A percentile compares a stretch with the other conserved stretches of the same genome.
Evolutionary conservation across 2,329 filamentous ascomycete species (phyloP).

Genomic region (Mollisia scopiformis): DNA sequence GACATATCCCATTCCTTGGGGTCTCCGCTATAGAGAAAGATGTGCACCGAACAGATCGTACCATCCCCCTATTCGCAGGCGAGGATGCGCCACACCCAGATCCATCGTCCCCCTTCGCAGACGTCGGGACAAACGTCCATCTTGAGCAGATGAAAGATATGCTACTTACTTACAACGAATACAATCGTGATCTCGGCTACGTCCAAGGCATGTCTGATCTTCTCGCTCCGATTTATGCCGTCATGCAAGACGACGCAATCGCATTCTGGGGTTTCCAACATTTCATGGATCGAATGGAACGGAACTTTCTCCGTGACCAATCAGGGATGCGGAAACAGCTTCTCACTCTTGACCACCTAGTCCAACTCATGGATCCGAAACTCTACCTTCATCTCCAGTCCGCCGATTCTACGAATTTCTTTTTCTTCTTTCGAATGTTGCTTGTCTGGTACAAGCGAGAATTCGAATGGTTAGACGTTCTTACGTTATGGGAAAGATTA

Average conservation of each 20-base stretch:
- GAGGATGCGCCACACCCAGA: conserved; percentile 97
- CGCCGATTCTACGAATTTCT: conserved; percentile 97
- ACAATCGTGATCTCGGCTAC: conserved; percentile 93
- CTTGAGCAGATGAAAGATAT: conserved; percentile 99
- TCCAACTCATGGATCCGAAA: conserved; percentile 95
- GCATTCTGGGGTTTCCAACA: conserved; percentile 96
- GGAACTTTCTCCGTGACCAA: conserved; percentile 94
- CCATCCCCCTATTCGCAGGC: conserved; percentile 91
- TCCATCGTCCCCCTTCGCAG: conserved; percentile 91
- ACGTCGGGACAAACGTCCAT: conserved; percentile 93
- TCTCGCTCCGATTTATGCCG: conserved; percentile 92
- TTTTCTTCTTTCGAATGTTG: conserved; percentile 99
- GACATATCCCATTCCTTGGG: conserved; percentile 54
- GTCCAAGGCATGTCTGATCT: conserved; percentile 99
- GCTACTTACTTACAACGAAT: conserved; percentile 97
- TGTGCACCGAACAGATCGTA: conserved; percentile 94
- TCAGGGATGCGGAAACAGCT: conserved; percentile 95
- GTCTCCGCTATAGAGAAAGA: conserved; percentile 79
- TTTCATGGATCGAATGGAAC: conserved; percentile 98
- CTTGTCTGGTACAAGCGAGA: conserved; percentile 99
- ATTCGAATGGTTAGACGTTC: conserved; percentile 85
- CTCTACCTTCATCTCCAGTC: conserved; percentile 88
- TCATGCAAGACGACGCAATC: conserved; percentile 94
- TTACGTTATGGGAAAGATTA: conserved; percentile 87
- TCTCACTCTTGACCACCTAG: conserved; percentile 87